These are phyloP conservation scores for Paracoccidioides lutzii DNA, from an alignment of 2,329 filamentous ascomycete genomes.

Conservation along the genomic window DNA sequence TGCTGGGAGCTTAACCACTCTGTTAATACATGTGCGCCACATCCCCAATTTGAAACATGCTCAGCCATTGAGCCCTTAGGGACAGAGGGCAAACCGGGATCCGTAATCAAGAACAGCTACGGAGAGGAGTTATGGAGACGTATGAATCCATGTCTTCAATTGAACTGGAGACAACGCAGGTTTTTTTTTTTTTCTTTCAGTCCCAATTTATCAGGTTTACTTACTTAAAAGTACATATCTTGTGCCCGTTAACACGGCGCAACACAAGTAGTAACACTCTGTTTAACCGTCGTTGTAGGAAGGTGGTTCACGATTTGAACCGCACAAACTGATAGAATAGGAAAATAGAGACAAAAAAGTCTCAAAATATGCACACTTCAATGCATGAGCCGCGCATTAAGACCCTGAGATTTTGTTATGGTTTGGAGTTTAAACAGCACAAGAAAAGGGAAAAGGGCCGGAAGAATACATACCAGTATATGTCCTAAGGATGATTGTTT, in stretches of 20 bases:
- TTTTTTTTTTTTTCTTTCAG: not conserved
- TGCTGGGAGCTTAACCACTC: not conserved
- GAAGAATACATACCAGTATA: not conserved
- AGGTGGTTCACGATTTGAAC: not conserved
- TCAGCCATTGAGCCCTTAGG: not conserved
- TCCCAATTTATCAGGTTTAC: not conserved
- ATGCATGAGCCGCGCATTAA: not conserved
- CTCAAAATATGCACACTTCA: not conserved
- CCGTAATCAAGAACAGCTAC: not conserved
- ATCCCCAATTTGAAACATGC: not conserved
- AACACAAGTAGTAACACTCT: conserved; percentile 1
- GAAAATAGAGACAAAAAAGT: not conserved
- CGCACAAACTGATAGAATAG: not conserved
- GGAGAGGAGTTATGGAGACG: not conserved
- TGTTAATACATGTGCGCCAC: not conserved
- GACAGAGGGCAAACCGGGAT: not conserved
- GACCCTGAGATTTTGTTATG: not conserved
- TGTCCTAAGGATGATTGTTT: not conserved
- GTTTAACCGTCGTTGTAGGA: not conserved
- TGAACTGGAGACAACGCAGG: not conserved
- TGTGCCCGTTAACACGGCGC: not conserved
- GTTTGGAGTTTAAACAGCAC: no score
- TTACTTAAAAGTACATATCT: not conserved
- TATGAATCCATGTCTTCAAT: not conserved
- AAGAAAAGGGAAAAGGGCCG: not conserved